These are phyloP conservation scores for Hericium erinaceus DNA, from an alignment of 768 basidiomycete species.

Conservation along the genomic window DNA sequence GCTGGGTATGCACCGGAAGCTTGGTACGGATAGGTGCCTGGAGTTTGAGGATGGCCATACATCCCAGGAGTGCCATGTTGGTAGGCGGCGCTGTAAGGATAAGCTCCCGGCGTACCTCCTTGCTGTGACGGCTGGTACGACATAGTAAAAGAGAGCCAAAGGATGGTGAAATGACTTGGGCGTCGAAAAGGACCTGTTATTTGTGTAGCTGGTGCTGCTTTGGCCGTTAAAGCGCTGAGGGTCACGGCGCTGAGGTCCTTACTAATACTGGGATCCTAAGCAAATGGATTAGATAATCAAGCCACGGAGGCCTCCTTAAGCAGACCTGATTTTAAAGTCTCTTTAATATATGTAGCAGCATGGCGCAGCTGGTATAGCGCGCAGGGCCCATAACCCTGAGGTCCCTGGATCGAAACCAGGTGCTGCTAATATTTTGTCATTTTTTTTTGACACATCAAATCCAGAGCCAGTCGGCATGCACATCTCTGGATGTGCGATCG, in stretches of 20 bases:
- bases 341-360: conserved; percentile 28
- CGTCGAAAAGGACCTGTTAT: too few relatives aligned
- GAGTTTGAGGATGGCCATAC: conserved; percentile 22
- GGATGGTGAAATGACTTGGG: too few relatives aligned
- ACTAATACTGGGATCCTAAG: too few relatives aligned
- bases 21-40: conserved; percentile 43
- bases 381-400: conserved; percentile 56
- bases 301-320: too few relatives aligned
- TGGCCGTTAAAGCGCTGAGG: too few relatives aligned
- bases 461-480: too few relatives aligned
- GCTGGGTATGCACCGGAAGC: conserved; percentile 42
- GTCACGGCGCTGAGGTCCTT: too few relatives aligned
- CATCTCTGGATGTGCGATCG: too few relatives aligned
- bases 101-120: conserved; percentile 39
- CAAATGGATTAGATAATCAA: too few relatives aligned
- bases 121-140: conserved; percentile 22
- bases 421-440: conserved; percentile 35
- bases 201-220: too few relatives aligned
- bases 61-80: conserved; percentile 32
- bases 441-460: too few relatives aligned
- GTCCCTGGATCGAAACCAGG: conserved; percentile 59
- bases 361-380: conserved; percentile 46
- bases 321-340: too few relatives aligned
- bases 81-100: conserved; percentile 56
- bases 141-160: conserved; percentile 12